phyloP scores from a whole-genome alignment of 2,329 filamentous ascomycete genomes.

The Diplodia scrobiculata region DNA sequence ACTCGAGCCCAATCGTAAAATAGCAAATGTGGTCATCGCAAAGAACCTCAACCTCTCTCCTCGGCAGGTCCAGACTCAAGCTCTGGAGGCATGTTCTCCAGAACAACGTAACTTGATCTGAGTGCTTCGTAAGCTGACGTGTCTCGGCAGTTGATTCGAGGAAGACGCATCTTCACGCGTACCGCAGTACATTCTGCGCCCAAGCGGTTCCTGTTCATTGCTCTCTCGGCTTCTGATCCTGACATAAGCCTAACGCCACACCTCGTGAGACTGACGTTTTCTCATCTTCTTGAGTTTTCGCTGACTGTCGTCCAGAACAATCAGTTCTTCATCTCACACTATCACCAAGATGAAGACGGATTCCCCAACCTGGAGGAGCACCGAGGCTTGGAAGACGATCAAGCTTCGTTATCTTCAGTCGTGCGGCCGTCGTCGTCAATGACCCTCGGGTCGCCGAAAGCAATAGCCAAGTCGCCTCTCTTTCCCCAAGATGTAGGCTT shows the following conservation, averaged over 20 bases:
- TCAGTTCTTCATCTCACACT: constrained; percentile 84
- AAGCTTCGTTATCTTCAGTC: constrained; percentile 43
- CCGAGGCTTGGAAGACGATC: constrained; percentile 36
- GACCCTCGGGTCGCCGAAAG: constrained; percentile 31
- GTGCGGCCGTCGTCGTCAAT: constrained; percentile 39
- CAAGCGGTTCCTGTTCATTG: constrained; percentile 76
- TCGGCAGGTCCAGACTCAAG: constrained; percentile 81
- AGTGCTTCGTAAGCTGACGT: constrained; percentile 27
- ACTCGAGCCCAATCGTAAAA: constrained; percentile 49
- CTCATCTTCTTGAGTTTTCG: not conserved
- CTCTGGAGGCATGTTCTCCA: constrained; percentile 54
- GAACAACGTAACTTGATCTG: not conserved
- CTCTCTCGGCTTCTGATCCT: constrained; percentile 59
- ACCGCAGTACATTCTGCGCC: constrained; percentile 74
- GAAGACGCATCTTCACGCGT: constrained; percentile 73
- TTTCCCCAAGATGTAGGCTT: constrained; percentile 51
- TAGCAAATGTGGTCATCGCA: constrained; percentile 82
- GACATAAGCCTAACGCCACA: constrained; percentile 45
- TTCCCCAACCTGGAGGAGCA: constrained; percentile 72
- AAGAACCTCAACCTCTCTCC: constrained; percentile 74
- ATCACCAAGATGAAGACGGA: constrained; percentile 71
- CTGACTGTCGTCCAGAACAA: constrained; percentile 66
- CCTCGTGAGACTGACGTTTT: constrained; percentile 39
- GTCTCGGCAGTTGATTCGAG: constrained; percentile 71
- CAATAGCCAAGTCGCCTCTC: constrained; percentile 35